Conservation (phyloP, 2,329 filamentous ascomycete species). For the Aspergillus luchuensis region DNA sequence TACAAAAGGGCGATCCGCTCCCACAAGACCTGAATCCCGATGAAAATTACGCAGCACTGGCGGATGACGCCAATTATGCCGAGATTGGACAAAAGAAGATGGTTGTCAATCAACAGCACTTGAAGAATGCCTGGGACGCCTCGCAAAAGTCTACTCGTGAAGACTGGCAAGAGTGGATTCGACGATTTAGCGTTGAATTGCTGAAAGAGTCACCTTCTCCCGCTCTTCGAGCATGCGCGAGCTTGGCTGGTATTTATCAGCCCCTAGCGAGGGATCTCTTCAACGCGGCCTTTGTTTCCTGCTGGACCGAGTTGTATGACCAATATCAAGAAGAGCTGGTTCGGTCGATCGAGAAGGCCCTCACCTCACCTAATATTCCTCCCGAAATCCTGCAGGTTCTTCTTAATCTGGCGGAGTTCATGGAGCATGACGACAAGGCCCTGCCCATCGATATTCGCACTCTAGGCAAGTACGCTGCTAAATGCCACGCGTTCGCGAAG, state of each 20-base stretch:
- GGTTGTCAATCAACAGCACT: slow-evolving; percentile 94
- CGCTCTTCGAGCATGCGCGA: slow-evolving; percentile 88
- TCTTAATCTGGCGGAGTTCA: slow-evolving; percentile 96
- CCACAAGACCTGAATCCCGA: slow-evolving; percentile 92
- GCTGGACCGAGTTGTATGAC: slow-evolving; percentile 97
- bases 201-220: slow-evolving; percentile 95
- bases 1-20: slow-evolving; percentile 92
- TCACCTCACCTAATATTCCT: slow-evolving; percentile 92
- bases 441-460: slow-evolving; percentile 95
- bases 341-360: slow-evolving; percentile 89
- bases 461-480: slow-evolving; percentile 88
- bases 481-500: slow-evolving; percentile 97
- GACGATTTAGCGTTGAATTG: slow-evolving; percentile 91
- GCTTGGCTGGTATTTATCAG: slow-evolving; percentile 85
- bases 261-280: slow-evolving; percentile 92
- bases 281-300: slow-evolving; percentile 98
- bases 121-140: slow-evolving; percentile 97
- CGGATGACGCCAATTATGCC: slow-evolving; percentile 77
- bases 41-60: slow-evolving; percentile 72
- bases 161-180: slow-evolving; percentile 99
- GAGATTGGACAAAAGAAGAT: slow-evolving; percentile 91
- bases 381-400: slow-evolving; percentile 93
- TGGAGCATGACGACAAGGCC: slow-evolving; percentile 99
- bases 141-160: slow-evolving; percentile 96
- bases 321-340: slow-evolving; percentile 97